Evolutionary conservation across 352 stramenopile genomes (phyloP), one percentile per base, ranked within the genome.

Genomic region (Sclerospora graminicola): DNA sequence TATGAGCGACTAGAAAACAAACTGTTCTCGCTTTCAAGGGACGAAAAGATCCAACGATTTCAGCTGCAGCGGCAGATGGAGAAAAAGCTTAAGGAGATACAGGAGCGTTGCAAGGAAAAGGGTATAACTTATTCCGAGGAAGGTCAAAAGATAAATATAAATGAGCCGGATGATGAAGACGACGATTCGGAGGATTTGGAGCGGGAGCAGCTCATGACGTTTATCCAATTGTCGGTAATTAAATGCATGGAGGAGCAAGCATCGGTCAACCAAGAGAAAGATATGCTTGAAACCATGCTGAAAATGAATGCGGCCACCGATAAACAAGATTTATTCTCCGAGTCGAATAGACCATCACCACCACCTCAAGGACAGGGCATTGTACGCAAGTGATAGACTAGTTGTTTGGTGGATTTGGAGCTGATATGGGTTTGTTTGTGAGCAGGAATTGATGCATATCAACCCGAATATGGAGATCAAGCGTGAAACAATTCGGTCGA

Each of bases 211-310:
- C 62, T 91, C n/a, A 64, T 89, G 58, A 77, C 63, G 9, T 89
- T 89, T 48, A 80, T 88, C 35, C 63, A 91, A 39, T 50, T 91
- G 33, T 53, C 71, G 0, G 71, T 89, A 10, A 39, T 89, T 39
- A 91, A 88, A 58, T 60, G 60, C 29, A 82, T 89, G 63, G 77
- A 88, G 16, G 79, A 91, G 29, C 79, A 91, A 52, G 54, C 60
- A 8, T 62, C 69, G 4, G 66, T 88, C 18, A 81, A 84, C 41
- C 74, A 84, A 57, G 79, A 91, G 45, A 79, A 65, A 9, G 75
- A 84, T 19, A 89, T 91, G 76, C 65, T 91, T n/a, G 79, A 91
- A 57, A 86, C 63, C 18, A 91, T 91, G 76, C 44, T 86, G 34
- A 78, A 77, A 60, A 86, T 87, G 69, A 84, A 90, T 51, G 68